Percentiles rank a stretch among this genome's conserved stretches.
Evolutionary conservation across 345 rosid genomes (phyloP).

Genomic region (Eucalyptus erythrocorys): DNA sequence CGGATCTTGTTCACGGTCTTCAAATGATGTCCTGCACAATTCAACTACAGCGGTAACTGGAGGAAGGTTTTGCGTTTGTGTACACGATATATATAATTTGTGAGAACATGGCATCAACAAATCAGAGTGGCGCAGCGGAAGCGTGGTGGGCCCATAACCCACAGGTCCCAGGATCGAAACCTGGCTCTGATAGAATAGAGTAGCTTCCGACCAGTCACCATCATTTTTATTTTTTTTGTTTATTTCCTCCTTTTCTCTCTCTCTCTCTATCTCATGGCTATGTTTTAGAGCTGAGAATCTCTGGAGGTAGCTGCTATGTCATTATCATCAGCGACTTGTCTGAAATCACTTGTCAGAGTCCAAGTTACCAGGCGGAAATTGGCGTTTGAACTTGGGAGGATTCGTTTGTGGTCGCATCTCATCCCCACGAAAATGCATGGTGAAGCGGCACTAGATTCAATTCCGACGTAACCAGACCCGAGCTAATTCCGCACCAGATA

Average conservation of each 20-base stretch:
- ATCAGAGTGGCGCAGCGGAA: constrained; percentile 92
- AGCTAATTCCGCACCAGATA: neutral
- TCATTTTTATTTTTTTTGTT: too few relatives aligned
- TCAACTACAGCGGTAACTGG: rapidly evolving
- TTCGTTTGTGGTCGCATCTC: neutral
- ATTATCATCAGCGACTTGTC: neutral
- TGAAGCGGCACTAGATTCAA: neutral
- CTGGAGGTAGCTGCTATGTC: too few relatives aligned
- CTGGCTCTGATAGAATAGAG: constrained; percentile 32
- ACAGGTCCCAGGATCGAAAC: constrained; percentile 80
- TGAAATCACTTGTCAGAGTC: neutral
- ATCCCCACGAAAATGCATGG: neutral
- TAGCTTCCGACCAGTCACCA: neutral
- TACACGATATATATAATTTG: neutral
- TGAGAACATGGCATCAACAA: neutral
- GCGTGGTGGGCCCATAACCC: constrained; percentile 87
- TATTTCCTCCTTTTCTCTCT: neutral
- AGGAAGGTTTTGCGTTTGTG: rapidly evolving
- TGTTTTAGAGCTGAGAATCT: too few relatives aligned
- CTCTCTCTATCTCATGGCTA: neutral
- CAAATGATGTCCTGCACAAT: neutral
- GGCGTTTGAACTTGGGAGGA: neutral
- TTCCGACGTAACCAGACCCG: neutral
- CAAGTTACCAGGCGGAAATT: neutral
- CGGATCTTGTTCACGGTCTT: neutral